Conservation (phyloP, 2,329 filamentous ascomycete species). For the Fusarium paranaense region DNA sequence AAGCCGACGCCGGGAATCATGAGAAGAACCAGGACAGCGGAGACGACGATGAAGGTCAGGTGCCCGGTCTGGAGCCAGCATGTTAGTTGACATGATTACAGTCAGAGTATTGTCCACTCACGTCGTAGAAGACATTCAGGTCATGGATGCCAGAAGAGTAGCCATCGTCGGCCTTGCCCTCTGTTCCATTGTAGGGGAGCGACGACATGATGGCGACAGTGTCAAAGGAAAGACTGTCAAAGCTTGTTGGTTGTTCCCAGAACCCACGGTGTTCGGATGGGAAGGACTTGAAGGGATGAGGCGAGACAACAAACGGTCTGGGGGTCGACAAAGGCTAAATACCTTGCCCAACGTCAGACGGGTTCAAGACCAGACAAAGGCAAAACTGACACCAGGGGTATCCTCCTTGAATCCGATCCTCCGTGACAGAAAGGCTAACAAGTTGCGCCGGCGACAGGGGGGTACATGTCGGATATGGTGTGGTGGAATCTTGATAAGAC, state of each 20-base stretch:
- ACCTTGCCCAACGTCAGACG: slow-evolving; percentile 15
- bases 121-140: slow-evolving; percentile 88
- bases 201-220: slow-evolving; percentile 44
- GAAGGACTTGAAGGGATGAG: slow-evolving; percentile 21
- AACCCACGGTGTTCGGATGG: slow-evolving; percentile 3
- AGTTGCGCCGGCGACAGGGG: slow-evolving; percentile 22
- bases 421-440: slow-evolving; percentile 4
- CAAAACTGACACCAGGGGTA: background rate
- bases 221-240: slow-evolving; percentile 25
- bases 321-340: slow-evolving; percentile 36
- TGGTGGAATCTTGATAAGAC: slow-evolving; percentile 44
- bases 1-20: slow-evolving; percentile 96
- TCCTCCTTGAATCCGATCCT: slow-evolving; percentile 10
- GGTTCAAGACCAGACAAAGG: slow-evolving; percentile 9
- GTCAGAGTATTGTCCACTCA: slow-evolving; percentile 51
- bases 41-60: slow-evolving; percentile 83
- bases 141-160: slow-evolving; percentile 68
- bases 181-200: slow-evolving; percentile 63
- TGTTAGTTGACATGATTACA: background rate
- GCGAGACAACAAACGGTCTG: slow-evolving; percentile 3
- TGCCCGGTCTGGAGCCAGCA: slow-evolving; percentile 72
- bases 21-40: slow-evolving; percentile 83
- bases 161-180: slow-evolving; percentile 61
- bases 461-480: slow-evolving; percentile 25
- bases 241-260: slow-evolving; percentile 8